Evolutionary conservation across 805 yeast species (phyloP).

Genomic region (Kodamaea fukazawae): DNA sequence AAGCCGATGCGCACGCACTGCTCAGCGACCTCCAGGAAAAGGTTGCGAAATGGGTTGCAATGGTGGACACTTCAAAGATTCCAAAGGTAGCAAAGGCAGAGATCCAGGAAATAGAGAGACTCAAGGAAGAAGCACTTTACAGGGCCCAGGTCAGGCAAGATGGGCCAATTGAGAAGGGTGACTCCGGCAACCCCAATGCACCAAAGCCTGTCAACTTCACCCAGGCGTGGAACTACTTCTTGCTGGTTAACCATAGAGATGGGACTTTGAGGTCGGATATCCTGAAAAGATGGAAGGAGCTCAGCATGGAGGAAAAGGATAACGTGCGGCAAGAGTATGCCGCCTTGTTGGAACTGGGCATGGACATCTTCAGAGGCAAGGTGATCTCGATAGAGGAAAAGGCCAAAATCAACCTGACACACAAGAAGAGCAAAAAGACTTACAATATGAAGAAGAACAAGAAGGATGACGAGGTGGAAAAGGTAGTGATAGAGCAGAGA

Average conservation of each 20-base stretch:
- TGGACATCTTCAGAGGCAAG: slow-evolving; percentile 28
- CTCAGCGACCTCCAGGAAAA: slow-evolving; percentile 3
- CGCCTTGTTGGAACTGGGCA: slow-evolving; percentile 24
- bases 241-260: slow-evolving; percentile 15
- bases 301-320: slow-evolving; percentile 28
- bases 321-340: slow-evolving; percentile 26
- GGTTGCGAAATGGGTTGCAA: slow-evolving; percentile 18
- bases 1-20: too few species aligned
- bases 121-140: slow-evolving; percentile 20
- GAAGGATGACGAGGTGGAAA: neutral
- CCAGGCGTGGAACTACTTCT: slow-evolving; percentile 38
- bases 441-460: slow-evolving; percentile 6
- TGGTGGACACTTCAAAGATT: slow-evolving; percentile 8
- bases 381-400: slow-evolving; percentile 27
- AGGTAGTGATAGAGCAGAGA: slow-evolving; percentile 7
- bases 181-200: neutral
- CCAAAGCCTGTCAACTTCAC: slow-evolving; percentile 18
- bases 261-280: slow-evolving; percentile 15
- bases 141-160: slow-evolving; percentile 17
- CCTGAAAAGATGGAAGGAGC: slow-evolving; percentile 23
- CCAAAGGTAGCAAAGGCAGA: slow-evolving; percentile 13
- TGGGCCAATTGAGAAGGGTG: slow-evolving; percentile 15
- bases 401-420: slow-evolving; percentile 12
- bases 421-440: slow-evolving; percentile 14
- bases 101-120: slow-evolving; percentile 11